Conservation (phyloP, 2,329 filamentous ascomycete species). For the Huntiella moniliformis region DNA sequence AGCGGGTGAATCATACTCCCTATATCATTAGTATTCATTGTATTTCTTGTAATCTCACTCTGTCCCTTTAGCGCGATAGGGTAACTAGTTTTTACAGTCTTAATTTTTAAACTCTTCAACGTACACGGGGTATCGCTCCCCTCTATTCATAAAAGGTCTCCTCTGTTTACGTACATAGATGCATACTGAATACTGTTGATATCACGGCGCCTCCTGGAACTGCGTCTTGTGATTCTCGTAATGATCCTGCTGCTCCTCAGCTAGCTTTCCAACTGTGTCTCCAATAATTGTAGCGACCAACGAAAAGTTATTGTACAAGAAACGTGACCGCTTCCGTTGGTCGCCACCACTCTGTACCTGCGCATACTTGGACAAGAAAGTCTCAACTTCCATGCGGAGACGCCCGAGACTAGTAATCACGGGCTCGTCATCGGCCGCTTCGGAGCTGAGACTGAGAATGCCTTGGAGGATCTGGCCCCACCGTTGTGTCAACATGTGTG, state of each 20-base stretch:
- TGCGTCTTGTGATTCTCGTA: conserved; percentile 48
- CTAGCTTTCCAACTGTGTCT: conserved; percentile 53
- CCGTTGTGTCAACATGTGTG: conserved; percentile 82
- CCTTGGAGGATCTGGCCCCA: conserved; percentile 85
- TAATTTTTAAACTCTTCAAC: too few species aligned
- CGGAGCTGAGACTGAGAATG: conserved; percentile 64
- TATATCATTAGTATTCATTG: too few species aligned
- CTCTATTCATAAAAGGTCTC: too few species aligned
- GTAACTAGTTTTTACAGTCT: too few species aligned
- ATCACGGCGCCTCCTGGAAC: conserved; percentile 28
- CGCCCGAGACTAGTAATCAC: conserved; percentile 64
- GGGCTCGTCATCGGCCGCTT: conserved; percentile 86
- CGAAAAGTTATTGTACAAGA: conserved; percentile 91
- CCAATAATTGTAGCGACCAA: conserved; percentile 84
- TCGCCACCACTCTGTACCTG: conserved; percentile 48
- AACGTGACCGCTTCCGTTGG: conserved; percentile 63
- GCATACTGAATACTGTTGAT: too few species aligned
- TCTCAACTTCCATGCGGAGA: conserved; percentile 64
- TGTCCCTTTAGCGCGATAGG: too few species aligned
- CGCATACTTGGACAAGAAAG: conserved; percentile 60
- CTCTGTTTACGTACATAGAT: too few species aligned
- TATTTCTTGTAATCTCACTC: too few species aligned
- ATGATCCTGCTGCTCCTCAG: conserved; percentile 54
- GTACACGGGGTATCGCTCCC: too few species aligned
- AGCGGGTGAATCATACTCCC: too few species aligned